Percentiles rank a stretch among this genome's conserved stretches.
Evolutionary conservation across 169 alveolate species (phyloP).

Genomic region (Cardiosporidium cionae): DNA sequence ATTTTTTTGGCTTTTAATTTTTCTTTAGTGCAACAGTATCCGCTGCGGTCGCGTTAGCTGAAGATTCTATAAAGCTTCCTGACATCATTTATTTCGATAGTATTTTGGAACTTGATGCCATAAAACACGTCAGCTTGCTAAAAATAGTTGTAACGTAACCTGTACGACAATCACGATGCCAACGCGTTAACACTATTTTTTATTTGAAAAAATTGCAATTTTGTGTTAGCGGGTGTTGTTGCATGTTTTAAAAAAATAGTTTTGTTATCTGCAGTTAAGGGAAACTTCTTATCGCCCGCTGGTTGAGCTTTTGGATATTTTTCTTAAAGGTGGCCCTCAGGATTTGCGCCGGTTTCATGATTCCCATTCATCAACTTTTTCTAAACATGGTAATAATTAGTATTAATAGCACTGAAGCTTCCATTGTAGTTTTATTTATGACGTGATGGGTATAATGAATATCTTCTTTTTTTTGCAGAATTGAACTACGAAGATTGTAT

Average conservation of each 20-base stretch:
- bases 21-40: constrained; percentile 9
- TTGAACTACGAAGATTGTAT: constrained; percentile 26
- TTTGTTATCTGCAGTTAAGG: too few relatives aligned
- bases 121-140: background rate
- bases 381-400: background rate
- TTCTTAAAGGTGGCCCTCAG: constrained; percentile 1
- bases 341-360: too few relatives aligned
- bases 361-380: background rate
- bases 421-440: background rate
- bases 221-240: too few relatives aligned
- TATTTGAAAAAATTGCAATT: too few relatives aligned
- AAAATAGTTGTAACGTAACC: too few relatives aligned
- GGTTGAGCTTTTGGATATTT: constrained; percentile 1
- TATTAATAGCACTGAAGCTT: background rate
- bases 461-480: too few relatives aligned
- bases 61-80: constrained; percentile 22
- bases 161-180: too few relatives aligned
- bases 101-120: constrained; percentile 12
- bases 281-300: constrained; percentile 2
- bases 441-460: too few relatives aligned
- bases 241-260: too few relatives aligned
- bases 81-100: constrained; percentile 12
- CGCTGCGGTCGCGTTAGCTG: constrained; percentile 15
- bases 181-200: too few relatives aligned
- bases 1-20: background rate